phyloP scores from a whole-genome alignment of 352 stramenopile genomes.

The Phytophthora sp. region DNA sequence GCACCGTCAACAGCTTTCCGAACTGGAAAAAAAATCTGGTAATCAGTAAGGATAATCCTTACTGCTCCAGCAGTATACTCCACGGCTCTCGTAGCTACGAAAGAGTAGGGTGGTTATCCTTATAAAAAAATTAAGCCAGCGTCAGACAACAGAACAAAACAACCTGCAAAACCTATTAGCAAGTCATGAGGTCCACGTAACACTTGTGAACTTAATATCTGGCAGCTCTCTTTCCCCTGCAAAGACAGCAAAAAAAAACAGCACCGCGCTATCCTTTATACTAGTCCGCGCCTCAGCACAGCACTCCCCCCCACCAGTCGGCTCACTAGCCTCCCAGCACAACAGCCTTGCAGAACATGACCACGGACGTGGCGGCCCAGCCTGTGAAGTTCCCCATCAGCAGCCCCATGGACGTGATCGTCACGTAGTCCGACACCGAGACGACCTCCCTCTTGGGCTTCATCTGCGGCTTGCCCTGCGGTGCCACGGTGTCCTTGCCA shows the following conservation, averaged over 20 bases:
- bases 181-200: no score
- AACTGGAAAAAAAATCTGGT: no score
- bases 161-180: background rate
- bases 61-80: no score
- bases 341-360: slow-evolving; percentile 65
- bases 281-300: background rate
- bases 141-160: no score
- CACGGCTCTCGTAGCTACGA: no score
- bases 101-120: no score
- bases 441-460: slow-evolving; percentile 52
- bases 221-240: slow-evolving; percentile 2
- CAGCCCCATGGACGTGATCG: slow-evolving; percentile 67
- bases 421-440: slow-evolving; percentile 73
- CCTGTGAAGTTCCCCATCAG: slow-evolving; percentile 63
- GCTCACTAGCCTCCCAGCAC: slow-evolving; percentile 40
- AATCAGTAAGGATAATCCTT: no score
- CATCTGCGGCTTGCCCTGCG: slow-evolving; percentile 16
- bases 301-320: background rate
- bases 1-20: background rate
- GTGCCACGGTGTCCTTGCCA: slow-evolving; percentile 5
- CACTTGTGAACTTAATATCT: slow-evolving; percentile 8
- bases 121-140: no score
- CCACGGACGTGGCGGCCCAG: slow-evolving; percentile 56
- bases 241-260: slow-evolving; percentile 11
- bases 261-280: slow-evolving; percentile 17